Base-by-base conservation (phyloP, 1,284 basidiomycete species). In the Melampsora larici-populina region DNA sequence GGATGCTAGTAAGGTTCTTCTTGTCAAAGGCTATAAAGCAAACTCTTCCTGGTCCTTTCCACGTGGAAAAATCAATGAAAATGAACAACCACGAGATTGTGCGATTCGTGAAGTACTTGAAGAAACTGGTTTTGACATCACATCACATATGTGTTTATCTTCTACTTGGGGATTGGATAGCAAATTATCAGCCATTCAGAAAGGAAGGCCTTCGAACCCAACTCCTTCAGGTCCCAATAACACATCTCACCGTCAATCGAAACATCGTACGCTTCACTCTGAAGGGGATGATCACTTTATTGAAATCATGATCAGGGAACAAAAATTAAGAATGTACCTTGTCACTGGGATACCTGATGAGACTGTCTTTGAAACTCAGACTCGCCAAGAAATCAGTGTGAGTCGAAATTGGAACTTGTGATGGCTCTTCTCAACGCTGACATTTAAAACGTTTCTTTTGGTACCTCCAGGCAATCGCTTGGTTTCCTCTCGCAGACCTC, bases 21-120 rank as follows among this genome's bases (percentile, higher is more conserved):
- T 98, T 79, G 94, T 99, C 70, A 96, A 97, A 84, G 97, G 97
- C 5, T 99, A 93, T 93, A 97, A 97, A 85, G 90, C 92, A 29
- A 93, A 91, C 31, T 92, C 96, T 6, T 92, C 94, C 5, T 99
- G 97, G 97, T 92, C 93, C 36, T 99, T 99, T 84, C 97, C 97
- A 1, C 94, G 97, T 84, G 97, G 97, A 70, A 99, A 99, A 86
- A 99, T 99, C 84, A 99, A 99, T 82, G 91, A 96, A 84, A 88
- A 91, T 79, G 94, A 98, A 85, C 89, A 90, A 60, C 88, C 91
- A 80, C 87, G 89, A 80, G 88, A 88, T 81, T 97, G 95, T 85
- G 95, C 95, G 7, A 87, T 92, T 78, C 89, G 95, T 83, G 95
- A 98, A 87, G 94, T 95, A 17, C 86, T 92, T 31, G 95, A 97